Evolutionary conservation across 768 basidiomycete species (phyloP).

Genomic region (Udeniomyces megalosporus): DNA sequence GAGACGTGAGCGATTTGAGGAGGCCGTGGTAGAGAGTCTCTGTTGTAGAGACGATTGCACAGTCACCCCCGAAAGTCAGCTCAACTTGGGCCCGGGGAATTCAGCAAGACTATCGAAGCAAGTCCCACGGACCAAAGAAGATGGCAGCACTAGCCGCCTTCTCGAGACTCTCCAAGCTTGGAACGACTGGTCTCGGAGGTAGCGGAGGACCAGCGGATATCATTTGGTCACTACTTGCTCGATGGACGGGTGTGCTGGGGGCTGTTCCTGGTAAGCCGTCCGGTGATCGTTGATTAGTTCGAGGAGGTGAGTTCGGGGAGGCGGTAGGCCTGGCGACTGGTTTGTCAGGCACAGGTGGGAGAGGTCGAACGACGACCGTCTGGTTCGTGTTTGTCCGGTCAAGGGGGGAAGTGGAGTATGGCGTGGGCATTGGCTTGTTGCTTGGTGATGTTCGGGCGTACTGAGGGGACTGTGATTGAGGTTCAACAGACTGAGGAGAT

Average conservation of each 20-base stretch:
- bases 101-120: background rate
- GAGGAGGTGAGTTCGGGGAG: background rate
- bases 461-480: too few species aligned
- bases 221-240: too few species aligned
- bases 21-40: slow-evolving; percentile 29
- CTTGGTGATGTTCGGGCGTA: background rate
- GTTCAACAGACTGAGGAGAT: too few species aligned
- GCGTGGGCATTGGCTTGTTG: background rate
- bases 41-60: background rate
- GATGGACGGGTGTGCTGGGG: background rate
- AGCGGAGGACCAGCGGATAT: background rate
- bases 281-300: background rate
- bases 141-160: slow-evolving; percentile 82
- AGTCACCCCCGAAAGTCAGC: too few species aligned
- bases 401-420: background rate
- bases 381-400: background rate
- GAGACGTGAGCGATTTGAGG: slow-evolving; percentile 22
- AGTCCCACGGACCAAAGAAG: slow-evolving; percentile 41
- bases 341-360: background rate
- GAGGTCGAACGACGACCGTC: background rate
- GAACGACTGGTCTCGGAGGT: slow-evolving; percentile 41
- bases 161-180: slow-evolving; percentile 80
- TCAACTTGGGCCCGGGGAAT: background rate
- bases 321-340: background rate
- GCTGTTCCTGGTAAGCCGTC: background rate